Conservation (phyloP, 1,284 basidiomycete genomes). For the Calocybe gambosa region DNA sequence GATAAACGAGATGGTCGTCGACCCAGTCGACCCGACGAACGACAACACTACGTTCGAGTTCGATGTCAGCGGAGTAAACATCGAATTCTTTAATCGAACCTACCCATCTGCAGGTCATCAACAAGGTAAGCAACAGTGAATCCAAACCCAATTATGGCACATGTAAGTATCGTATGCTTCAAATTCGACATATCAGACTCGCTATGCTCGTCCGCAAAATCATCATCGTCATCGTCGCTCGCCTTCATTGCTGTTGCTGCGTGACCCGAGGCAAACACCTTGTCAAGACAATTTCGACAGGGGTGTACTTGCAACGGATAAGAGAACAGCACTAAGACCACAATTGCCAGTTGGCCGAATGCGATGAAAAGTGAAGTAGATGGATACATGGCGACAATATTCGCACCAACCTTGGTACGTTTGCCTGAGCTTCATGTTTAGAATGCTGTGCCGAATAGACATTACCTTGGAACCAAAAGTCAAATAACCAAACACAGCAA, state of each 20-base stretch:
- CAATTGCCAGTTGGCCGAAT: slow-evolving; percentile 89
- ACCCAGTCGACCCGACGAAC: slow-evolving; percentile 96
- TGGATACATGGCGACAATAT: slow-evolving; percentile 95
- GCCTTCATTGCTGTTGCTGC: slow-evolving; percentile 23
- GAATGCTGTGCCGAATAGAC: neutral
- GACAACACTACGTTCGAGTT: slow-evolving; percentile 62
- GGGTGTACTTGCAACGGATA: slow-evolving; percentile 94
- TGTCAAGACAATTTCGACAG: slow-evolving; percentile 89
- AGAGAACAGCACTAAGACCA: slow-evolving; percentile 83
- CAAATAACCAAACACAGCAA: slow-evolving; percentile 86
- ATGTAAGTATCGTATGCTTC: slow-evolving; percentile 75
- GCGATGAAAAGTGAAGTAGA: slow-evolving; percentile 91
- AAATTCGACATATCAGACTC: slow-evolving; percentile 60
- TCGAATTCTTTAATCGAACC: slow-evolving; percentile 23
- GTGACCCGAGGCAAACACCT: slow-evolving; percentile 61
- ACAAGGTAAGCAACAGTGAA: slow-evolving; percentile 82
- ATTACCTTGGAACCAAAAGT: slow-evolving; percentile 85
- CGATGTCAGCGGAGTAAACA: slow-evolving; percentile 6
- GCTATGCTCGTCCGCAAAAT: slow-evolving; percentile 46
- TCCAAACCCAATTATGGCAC: slow-evolving; percentile 62
- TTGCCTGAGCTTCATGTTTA: neutral
- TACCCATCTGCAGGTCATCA: slow-evolving; percentile 78
- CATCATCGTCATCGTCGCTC: slow-evolving; percentile 34
- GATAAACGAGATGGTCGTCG: slow-evolving; percentile 96
- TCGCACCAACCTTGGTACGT: slow-evolving; percentile 65